Evolutionary conservation across 139 green algal species (phyloP).

Genomic region (Coelastrella sp.): DNA sequence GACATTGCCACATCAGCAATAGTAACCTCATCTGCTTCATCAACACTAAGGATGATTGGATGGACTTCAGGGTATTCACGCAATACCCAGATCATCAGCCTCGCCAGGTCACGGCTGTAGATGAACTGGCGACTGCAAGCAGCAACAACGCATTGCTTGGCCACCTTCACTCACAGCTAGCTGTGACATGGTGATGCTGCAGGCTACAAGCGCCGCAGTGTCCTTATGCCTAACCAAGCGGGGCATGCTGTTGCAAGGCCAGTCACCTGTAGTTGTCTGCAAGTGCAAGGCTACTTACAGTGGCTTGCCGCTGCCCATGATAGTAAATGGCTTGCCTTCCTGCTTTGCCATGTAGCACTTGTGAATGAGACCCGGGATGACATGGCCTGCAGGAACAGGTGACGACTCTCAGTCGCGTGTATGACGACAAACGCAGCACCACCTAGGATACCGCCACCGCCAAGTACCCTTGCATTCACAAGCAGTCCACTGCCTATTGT

Average conservation of each 20-base stretch:
- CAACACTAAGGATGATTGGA: constrained; percentile 69
- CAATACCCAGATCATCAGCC: constrained; percentile 68
- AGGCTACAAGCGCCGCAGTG: too few relatives aligned
- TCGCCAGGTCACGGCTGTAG: constrained; percentile 67
- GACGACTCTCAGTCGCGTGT: too few relatives aligned
- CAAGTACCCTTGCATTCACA: too few relatives aligned
- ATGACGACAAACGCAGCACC: too few relatives aligned
- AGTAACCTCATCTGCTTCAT: constrained; percentile 65
- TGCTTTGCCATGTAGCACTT: constrained; percentile 74
- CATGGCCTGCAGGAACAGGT: constrained; percentile 58
- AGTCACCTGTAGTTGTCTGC: too few relatives aligned
- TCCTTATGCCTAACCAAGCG: too few relatives aligned
- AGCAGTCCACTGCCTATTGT: too few relatives aligned
- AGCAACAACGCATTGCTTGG: too few relatives aligned
- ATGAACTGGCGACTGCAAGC: constrained; percentile 67
- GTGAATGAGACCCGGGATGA: constrained; percentile 80
- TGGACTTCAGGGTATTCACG: constrained; percentile 61
- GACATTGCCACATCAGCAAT: constrained; percentile 39
- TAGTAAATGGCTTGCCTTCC: constrained; percentile 60
- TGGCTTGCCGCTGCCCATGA: constrained; percentile 74
- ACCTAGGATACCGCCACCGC: too few relatives aligned
- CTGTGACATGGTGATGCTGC: neutral
- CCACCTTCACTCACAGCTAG: too few relatives aligned
- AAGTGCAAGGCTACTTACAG: constrained; percentile 39
- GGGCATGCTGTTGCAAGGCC: too few relatives aligned